These are phyloP conservation scores for Fusarium coicis DNA, from an alignment of 2,329 filamentous ascomycete species.

Conservation along the genomic window DNA sequence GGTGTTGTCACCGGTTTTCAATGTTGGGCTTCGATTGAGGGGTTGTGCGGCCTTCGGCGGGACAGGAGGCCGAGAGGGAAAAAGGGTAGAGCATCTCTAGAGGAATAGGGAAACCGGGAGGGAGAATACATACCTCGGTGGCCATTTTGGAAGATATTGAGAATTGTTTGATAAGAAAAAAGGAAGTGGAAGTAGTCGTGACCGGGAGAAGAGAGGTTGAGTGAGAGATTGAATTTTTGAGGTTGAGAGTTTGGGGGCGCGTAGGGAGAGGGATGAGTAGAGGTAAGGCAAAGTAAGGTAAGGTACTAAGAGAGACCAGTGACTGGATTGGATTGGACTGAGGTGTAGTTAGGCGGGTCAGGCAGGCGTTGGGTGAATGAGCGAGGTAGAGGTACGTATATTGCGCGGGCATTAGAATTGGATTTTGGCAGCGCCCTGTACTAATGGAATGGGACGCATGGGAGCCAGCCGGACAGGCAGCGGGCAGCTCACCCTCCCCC, in stretches of 20 bases:
- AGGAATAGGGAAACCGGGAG: constrained; percentile 12
- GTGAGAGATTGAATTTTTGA: constrained; percentile 42
- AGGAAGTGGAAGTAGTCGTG: constrained; percentile 31
- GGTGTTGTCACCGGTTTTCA: constrained; percentile 22
- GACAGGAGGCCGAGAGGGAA: constrained; percentile 35
- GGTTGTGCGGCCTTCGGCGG: constrained; percentile 42
- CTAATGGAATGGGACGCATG: neutral
- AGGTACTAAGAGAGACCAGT: constrained; percentile 11
- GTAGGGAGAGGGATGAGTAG: constrained; percentile 40
- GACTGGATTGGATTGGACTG: constrained; percentile 28
- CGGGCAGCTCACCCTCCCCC: neutral
- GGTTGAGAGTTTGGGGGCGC: constrained; percentile 45
- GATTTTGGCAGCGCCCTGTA: constrained; percentile 1
- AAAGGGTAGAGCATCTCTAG: constrained; percentile 30
- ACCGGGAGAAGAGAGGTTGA: constrained; percentile 38
- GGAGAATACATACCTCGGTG: constrained; percentile 48
- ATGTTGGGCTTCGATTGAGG: constrained; percentile 41
- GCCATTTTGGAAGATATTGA: constrained; percentile 46
- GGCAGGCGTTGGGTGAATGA: neutral
- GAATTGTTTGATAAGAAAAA: constrained; percentile 35
- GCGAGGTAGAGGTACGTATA: neutral
- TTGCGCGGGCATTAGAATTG: constrained; percentile 3
- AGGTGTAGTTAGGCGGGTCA: constrained; percentile 7
- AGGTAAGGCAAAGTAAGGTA: constrained; percentile 22
- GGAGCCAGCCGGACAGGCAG: neutral